These are phyloP conservation scores for Tuber borchii DNA, from an alignment of 495 filamentous ascomycete genomes.

Conservation along the genomic window DNA sequence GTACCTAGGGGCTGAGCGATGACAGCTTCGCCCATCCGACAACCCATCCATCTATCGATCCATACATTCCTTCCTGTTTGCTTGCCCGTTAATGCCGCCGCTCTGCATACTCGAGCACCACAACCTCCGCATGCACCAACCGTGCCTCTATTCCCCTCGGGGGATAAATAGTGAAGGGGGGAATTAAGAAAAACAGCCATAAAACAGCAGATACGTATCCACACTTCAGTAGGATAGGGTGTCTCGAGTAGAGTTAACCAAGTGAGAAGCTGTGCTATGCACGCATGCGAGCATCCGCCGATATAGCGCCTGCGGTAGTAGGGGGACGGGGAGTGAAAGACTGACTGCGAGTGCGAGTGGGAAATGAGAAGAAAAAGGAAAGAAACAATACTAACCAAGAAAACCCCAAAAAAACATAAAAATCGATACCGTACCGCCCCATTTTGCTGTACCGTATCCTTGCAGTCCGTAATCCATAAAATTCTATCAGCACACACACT, in stretches of 20 bases:
- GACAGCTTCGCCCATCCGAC: background rate
- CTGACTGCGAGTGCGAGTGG: background rate
- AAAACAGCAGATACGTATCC: background rate
- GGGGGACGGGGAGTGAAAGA: background rate
- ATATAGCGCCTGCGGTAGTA: background rate
- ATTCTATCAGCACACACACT: background rate
- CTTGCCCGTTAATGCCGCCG: background rate
- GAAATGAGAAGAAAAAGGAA: background rate
- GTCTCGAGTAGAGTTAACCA: background rate
- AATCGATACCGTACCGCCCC: background rate
- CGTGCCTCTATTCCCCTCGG: background rate
- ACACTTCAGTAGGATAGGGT: background rate
- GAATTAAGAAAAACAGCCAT: background rate
- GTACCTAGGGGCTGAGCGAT: background rate
- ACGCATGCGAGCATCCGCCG: background rate
- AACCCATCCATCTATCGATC: background rate
- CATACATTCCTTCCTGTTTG: background rate
- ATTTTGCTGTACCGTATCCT: background rate
- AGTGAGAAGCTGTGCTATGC: background rate
- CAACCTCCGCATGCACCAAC: slow-evolving; percentile 1
- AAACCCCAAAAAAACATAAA: background rate
- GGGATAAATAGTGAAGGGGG: background rate
- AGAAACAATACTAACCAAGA: background rate
- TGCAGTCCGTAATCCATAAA: background rate
- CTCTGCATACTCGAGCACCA: background rate